phyloP scores from a whole-genome alignment of 1,139 yeast species.

The Diutina ranongensis region DNA sequence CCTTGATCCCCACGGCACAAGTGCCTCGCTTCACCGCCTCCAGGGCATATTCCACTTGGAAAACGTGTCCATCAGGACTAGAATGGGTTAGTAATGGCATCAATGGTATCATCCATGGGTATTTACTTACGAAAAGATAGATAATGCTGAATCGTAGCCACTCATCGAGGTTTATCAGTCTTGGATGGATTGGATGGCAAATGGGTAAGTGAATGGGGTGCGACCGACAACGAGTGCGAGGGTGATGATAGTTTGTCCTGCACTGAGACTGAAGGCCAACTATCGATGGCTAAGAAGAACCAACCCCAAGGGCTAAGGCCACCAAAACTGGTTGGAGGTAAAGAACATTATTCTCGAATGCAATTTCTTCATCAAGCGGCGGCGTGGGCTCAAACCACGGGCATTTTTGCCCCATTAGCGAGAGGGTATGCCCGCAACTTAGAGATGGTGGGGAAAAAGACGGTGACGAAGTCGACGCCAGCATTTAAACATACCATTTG shows the following conservation, averaged over 20 bases:
- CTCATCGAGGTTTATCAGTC: slow-evolving; percentile 37
- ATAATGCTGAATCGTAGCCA: slow-evolving; percentile 98
- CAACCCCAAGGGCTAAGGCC: neutral
- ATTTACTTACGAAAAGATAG: slow-evolving; percentile 78
- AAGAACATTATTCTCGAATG: slow-evolving; percentile 42
- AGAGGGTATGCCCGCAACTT: slow-evolving; percentile 37
- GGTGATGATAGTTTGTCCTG: neutral
- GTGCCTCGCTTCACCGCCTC: slow-evolving; percentile 99
- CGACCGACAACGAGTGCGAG: neutral
- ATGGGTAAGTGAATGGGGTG: neutral
- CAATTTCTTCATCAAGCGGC: slow-evolving; percentile 48
- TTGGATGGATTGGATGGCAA: slow-evolving; percentile 1
- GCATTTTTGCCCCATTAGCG: slow-evolving; percentile 25
- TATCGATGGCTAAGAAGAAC: slow-evolving; percentile 9
- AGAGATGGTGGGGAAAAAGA: slow-evolving; percentile 46
- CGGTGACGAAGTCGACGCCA: slow-evolving; percentile 52
- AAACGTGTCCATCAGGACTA: slow-evolving; percentile 98
- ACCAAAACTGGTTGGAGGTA: neutral
- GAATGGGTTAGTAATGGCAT: slow-evolving; percentile 12
- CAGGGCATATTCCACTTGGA: slow-evolving; percentile 95
- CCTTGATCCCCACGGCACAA: slow-evolving; percentile 95
- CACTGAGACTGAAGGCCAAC: neutral
- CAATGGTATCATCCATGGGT: neutral
- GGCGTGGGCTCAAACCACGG: slow-evolving; percentile 14
- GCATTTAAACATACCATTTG: slow-evolving; percentile 49